Evolutionary conservation across 768 basidiomycete species (phyloP).

Genomic region (Termitomyces sp.): DNA sequence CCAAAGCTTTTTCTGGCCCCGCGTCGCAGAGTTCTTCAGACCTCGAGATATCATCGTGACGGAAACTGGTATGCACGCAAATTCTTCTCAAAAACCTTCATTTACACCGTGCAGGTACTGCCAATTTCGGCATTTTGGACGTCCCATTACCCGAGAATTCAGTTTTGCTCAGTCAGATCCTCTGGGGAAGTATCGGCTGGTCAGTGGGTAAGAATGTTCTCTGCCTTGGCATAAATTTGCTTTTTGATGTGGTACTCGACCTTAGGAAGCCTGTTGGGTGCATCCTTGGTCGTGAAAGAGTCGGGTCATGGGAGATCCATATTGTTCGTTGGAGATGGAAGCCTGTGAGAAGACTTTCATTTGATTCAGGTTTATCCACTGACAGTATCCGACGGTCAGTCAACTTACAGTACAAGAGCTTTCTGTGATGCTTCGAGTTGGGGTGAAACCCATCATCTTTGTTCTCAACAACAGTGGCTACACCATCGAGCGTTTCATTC

Average conservation of each 20-base stretch:
- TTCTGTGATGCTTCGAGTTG: background rate
- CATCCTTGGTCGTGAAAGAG: background rate
- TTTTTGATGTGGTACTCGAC: background rate
- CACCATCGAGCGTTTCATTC: background rate
- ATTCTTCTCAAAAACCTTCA: background rate
- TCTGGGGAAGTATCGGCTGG: conserved; percentile 1
- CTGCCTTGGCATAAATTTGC: background rate
- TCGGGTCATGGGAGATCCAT: background rate
- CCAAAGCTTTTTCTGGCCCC: conserved; percentile 1
- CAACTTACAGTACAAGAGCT: background rate
- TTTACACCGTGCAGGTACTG: background rate
- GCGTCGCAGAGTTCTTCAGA: conserved; percentile 1
- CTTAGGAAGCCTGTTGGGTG: background rate
- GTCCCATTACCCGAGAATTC: background rate
- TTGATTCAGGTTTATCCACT: background rate
- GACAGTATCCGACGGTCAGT: background rate
- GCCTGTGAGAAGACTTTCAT: background rate
- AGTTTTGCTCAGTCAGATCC: background rate
- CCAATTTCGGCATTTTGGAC: background rate
- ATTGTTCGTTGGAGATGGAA: background rate
- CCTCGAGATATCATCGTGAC: background rate
- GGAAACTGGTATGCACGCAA: background rate
- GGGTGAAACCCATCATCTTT: background rate
- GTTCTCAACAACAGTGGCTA: background rate
- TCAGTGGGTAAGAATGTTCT: background rate